Evolutionary conservation across 257 asterid species (phyloP), one percentile per base, ranked within the genome.

Genomic region (Rhazya stricta): DNA sequence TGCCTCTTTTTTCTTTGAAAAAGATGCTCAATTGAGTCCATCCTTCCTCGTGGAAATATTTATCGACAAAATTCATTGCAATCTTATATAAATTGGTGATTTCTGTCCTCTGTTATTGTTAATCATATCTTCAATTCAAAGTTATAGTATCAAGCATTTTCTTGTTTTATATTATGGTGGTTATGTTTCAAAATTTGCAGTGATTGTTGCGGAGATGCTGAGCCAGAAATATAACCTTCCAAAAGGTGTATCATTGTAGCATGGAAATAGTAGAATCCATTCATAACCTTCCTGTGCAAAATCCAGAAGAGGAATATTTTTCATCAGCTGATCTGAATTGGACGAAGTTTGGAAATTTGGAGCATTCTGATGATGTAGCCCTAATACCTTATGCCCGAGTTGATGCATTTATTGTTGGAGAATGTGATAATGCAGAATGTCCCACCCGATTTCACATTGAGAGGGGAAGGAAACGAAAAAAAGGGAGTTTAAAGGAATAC

Each of bases 371-470:
- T 84, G 96, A 91, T 72, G 97, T 91, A 32, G 96, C 97, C 62
- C 92, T 94, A 72, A 94, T 94, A 77, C 97, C 91, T 34, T 88
- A 92, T 75, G 91, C 85, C 41, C 88, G 97, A 56, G 96, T 92
- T 77, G 99, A 94, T 76, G 96, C 97, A 25, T 94, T 94, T 82
- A 92, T 94, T 62, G 82, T 92, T 76, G 99, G 99, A 50, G 99
- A 94, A 84, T 92, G 97, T 69, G 86, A 86, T 76, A 90, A 84
- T 76, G 90, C 86, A 41, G 97, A 94, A 88, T 88, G 81, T 84
- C 99, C 99, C 19, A 94, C 99, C 67, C 84, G 97, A 83, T 92
- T 92, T 83, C 99, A 94, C 85, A 89, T 94, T 51, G 98, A 94
- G 87, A 85, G 95, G n/a, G 87, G 88, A 60, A 79, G 98, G 79